A percentile compares a stretch with the other conserved stretches of the same genome.
phyloP scores from a whole-genome alignment of 805 yeast species.

The Alloascoidea africana region DNA sequence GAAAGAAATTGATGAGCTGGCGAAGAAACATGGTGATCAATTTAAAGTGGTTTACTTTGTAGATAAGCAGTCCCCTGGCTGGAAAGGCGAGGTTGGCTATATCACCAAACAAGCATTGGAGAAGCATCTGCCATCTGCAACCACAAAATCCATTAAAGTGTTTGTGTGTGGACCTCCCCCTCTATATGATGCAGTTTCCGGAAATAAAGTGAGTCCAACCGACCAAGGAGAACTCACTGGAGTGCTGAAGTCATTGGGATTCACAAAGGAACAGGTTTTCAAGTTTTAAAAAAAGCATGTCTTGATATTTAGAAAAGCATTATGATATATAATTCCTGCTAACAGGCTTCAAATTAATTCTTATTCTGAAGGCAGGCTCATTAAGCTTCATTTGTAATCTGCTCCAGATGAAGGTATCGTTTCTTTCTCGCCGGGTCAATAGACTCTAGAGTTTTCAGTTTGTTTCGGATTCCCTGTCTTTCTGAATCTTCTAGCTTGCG shows the following conservation, averaged over 20 bases:
- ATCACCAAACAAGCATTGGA: slow-evolving; percentile 62
- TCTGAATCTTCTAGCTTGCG: slow-evolving; percentile 9
- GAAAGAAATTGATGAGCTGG: slow-evolving; percentile 58
- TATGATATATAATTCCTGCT: no score
- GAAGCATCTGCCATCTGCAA: slow-evolving; percentile 46
- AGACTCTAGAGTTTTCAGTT: slow-evolving; percentile 26
- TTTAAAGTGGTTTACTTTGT: slow-evolving; percentile 67
- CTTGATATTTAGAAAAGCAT: no score
- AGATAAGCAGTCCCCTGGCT: slow-evolving; percentile 36
- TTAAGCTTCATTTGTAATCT: no score
- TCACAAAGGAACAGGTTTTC: slow-evolving; percentile 72
- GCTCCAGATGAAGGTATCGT: slow-evolving; percentile 30
- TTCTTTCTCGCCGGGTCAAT: slow-evolving; percentile 50
- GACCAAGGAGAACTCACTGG: slow-evolving; percentile 96
- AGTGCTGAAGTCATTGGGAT: slow-evolving; percentile 76
- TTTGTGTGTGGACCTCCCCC: slow-evolving; percentile 96
- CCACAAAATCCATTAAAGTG: slow-evolving; percentile 49
- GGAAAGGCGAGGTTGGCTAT: slow-evolving; percentile 55
- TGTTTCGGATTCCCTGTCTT: slow-evolving; percentile 16
- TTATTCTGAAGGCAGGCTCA: no score
- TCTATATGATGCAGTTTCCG: slow-evolving; percentile 76
- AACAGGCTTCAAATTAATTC: no score
- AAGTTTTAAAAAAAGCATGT: no score
- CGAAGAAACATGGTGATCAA: slow-evolving; percentile 58
- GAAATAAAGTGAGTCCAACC: slow-evolving; percentile 66